These are phyloP conservation scores for Vinca minor DNA, from an alignment of 257 asterid species.

Conservation along the genomic window DNA sequence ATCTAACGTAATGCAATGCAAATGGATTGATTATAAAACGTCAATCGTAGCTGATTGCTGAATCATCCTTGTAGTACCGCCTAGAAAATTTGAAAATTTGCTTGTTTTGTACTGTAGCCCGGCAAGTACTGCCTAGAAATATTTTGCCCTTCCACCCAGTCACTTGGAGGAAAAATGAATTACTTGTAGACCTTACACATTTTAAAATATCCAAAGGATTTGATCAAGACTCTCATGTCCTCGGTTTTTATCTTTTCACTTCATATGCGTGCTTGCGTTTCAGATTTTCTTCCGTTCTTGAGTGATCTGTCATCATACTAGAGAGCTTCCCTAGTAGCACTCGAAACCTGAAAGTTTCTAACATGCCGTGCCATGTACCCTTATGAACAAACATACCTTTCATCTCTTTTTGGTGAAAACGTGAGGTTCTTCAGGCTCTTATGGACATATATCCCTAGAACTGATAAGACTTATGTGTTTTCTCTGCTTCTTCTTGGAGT, in stretches of 20 bases:
- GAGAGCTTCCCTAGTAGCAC: not conserved
- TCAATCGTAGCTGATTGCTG: not conserved
- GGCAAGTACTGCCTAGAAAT: not conserved
- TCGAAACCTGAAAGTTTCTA: not conserved
- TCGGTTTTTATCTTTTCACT: too few species aligned
- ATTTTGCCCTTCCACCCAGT: not conserved
- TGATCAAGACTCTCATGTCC: too few species aligned
- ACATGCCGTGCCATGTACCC: not conserved
- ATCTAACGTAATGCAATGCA: not conserved
- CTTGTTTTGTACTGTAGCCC: not conserved
- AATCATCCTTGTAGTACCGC: not conserved
- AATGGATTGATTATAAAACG: not conserved
- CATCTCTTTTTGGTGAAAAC: not conserved
- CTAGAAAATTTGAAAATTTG: too few species aligned
- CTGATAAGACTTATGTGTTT: not conserved
- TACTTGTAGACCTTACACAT: not conserved
- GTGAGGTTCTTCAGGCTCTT: not conserved
- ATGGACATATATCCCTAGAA: not conserved
- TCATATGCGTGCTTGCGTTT: too few species aligned
- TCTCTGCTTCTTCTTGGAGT: not conserved
- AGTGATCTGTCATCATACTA: not conserved
- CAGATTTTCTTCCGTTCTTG: not conserved
- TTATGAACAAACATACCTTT: not conserved
- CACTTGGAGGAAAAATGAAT: not conserved
- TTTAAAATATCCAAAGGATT: too few species aligned